Percentiles rank a stretch among this genome's conserved stretches.
Conservation (phyloP, 148 eudicot species). For the Fagopyrum tataricum region DNA sequence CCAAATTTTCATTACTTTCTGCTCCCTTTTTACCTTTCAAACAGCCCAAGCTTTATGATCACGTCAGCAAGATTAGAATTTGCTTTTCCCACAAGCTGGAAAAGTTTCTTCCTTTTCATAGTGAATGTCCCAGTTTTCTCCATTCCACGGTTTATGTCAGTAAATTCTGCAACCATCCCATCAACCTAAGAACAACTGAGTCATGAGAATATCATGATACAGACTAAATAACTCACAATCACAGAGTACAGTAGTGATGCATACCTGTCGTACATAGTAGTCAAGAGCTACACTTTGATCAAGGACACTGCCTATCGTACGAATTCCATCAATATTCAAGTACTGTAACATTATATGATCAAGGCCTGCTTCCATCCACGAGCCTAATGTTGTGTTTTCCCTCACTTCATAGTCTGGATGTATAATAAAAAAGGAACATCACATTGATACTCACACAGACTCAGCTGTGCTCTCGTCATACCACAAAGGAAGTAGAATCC, state of each 20-base stretch:
- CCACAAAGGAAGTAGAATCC: not conserved
- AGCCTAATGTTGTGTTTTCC: slow-evolving; percentile 67
- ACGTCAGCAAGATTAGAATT: slow-evolving; percentile 95
- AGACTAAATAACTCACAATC: not conserved
- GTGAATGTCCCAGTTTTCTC: slow-evolving; percentile 92
- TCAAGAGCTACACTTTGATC: slow-evolving; percentile 99
- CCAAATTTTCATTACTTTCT: not conserved
- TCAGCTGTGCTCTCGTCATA: not conserved
- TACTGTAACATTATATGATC: slow-evolving; percentile 78
- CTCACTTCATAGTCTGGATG: slow-evolving; percentile 75
- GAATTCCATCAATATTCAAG: slow-evolving; percentile 81
- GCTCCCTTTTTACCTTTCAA: slow-evolving; percentile 57
- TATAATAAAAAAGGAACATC: not conserved
- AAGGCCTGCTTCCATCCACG: slow-evolving; percentile 93
- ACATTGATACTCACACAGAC: no score
- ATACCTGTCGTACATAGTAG: slow-evolving; percentile 92
- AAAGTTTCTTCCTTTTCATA: slow-evolving; percentile 90
- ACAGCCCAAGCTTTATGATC: slow-evolving; percentile 93
- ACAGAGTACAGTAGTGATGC: not conserved
- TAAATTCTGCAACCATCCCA: slow-evolving; percentile 93
- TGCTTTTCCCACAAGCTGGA: slow-evolving; percentile 94
- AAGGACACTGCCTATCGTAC: slow-evolving; percentile 94
- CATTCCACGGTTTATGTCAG: slow-evolving; percentile 94
- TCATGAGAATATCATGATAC: slow-evolving; percentile 11
- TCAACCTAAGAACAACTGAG: slow-evolving; percentile 51